Conservation (phyloP, 306 rosid genomes). For the Rosa rugosa region DNA sequence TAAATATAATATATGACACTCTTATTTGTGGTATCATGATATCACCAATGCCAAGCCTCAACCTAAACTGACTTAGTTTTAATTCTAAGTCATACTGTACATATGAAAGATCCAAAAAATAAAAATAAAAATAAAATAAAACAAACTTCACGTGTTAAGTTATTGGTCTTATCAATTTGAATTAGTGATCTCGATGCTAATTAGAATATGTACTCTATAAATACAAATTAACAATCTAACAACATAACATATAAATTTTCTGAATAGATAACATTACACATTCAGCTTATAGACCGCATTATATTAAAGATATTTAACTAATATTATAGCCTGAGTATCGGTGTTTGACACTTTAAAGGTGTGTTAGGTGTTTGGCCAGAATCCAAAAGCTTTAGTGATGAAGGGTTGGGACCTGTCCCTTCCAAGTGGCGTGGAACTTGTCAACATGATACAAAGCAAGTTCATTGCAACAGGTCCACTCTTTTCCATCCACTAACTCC, state of each 20-base stretch:
- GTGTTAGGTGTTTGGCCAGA: slow-evolving; percentile 73
- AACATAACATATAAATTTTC: neutral
- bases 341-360: neutral
- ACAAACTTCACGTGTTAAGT: too few species aligned
- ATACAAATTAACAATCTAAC: neutral
- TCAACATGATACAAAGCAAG: slow-evolving; percentile 32
- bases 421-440: slow-evolving; percentile 64
- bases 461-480: slow-evolving; percentile 57
- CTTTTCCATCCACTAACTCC: neutral
- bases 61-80: neutral
- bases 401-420: slow-evolving; percentile 62
- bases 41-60: neutral
- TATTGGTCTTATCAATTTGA: too few species aligned
- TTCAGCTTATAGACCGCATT: neutral
- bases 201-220: too few species aligned
- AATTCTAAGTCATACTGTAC: too few species aligned
- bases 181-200: too few species aligned
- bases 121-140: too few species aligned
- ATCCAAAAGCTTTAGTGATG: slow-evolving; percentile 61
- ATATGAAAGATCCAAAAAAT: too few species aligned
- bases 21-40: neutral
- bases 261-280: neutral
- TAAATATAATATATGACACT: too few species aligned
- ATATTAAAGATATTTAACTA: neutral
- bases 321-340: neutral